Evolutionary conservation across 2,329 filamentous ascomycete genomes (phyloP), one percentile per base, ranked within the genome.

Genomic region (Cryoendolithus antarcticus): DNA sequence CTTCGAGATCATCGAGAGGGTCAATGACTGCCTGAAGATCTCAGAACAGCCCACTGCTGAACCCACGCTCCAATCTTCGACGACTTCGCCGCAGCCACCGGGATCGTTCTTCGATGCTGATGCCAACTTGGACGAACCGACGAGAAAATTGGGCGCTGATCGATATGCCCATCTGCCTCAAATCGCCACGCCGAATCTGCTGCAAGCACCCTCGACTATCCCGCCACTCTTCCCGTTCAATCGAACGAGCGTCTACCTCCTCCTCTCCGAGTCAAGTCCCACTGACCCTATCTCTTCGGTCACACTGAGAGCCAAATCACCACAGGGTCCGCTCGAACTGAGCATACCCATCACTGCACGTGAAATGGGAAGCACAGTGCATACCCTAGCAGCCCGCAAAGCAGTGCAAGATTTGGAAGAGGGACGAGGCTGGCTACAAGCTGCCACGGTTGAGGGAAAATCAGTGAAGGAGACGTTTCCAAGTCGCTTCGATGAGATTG

Each of bases 341-440:
- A 70, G 74, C 32, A 77, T 86, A 9, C 77, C 79, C 0, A 63
- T 86, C 30, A 66, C 71, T 2, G 49, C 64, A 2, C 56, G 74
- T 0, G 47, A 64, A 0, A 63, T 61, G 27, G 67, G 65, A 2
- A 60, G 72, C 37, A 80, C 71, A 0, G 71, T 85, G 32, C 81
- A 86, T 53, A 77, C 82, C 48, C 72, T 86, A 0, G 80, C 80
- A 1, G 79, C 77, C 0, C 74, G 74, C 39, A 82, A 79, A 54
- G 75, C 76, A 2, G 66, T 80, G 10, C 65, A 73, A 34, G 82
- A 86, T 46, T 69, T 86, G 0, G 80, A 86, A 56, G 72, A 82
- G 53, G 74, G 75, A 0, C 69, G 77, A 15, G 80, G 81, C 9
- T 85, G 81, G 77, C 51, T 67, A 1, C 40, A 76, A 9, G 66